phyloP scores from a whole-genome alignment of 2,329 filamentous ascomycete genomes.

The Domatiomyces globalis region DNA sequence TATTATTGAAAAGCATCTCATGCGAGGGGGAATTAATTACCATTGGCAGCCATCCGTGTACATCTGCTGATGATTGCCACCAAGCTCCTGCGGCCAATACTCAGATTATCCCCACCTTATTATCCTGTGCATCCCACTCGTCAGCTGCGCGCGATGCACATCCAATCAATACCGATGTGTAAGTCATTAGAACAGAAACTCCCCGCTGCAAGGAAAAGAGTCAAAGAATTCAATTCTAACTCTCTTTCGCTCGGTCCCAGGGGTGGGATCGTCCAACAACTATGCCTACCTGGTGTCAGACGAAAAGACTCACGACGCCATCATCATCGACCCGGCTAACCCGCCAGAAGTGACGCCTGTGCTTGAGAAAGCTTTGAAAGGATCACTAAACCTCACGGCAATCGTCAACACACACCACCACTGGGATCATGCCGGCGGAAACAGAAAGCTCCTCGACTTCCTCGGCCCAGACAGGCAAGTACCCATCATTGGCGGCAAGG shows the following conservation, averaged over 20 bases:
- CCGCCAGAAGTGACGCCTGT: slow-evolving; percentile 27
- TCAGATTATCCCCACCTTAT: not conserved
- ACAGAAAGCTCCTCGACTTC: slow-evolving; percentile 53
- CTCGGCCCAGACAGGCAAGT: slow-evolving; percentile 36
- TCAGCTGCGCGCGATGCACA: slow-evolving; percentile 29
- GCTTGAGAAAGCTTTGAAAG: slow-evolving; percentile 49
- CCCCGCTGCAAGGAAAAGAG: slow-evolving; percentile 2
- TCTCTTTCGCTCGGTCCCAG: slow-evolving; percentile 8
- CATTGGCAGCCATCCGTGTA: not conserved
- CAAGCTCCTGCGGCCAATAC: slow-evolving; percentile 9
- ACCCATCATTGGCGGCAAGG: slow-evolving; percentile 72
- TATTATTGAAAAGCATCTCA: not conserved
- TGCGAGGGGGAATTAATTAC: not conserved
- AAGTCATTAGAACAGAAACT: slow-evolving; percentile 21
- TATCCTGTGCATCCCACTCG: not conserved
- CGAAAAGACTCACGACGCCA: slow-evolving; percentile 35
- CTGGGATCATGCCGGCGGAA: slow-evolving; percentile 87
- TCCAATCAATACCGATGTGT: slow-evolving; percentile 42
- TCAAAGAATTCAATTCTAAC: slow-evolving; percentile 17
- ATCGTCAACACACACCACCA: slow-evolving; percentile 98
- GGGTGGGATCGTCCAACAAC: slow-evolving; percentile 31
- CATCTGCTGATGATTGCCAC: slow-evolving; percentile 9
- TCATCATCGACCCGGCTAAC: slow-evolving; percentile 39
- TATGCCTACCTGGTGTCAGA: slow-evolving; percentile 40
- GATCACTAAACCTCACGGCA: slow-evolving; percentile 58